Base-by-base conservation (phyloP, 2,329 filamentous ascomycete species). In the Thielaviopsis euricoi region DNA sequence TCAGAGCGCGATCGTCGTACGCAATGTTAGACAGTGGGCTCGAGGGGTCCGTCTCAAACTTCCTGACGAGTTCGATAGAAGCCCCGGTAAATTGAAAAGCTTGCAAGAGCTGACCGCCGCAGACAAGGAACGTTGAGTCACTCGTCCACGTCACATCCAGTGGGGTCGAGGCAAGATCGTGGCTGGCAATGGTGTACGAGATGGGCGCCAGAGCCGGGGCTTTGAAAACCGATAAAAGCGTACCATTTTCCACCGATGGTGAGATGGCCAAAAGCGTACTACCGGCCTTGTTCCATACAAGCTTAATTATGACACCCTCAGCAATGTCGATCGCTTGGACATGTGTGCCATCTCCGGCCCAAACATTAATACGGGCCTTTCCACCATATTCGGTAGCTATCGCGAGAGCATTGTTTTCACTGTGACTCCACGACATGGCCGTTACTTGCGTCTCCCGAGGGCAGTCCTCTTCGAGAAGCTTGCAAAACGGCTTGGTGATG, bases 111-210 rank as follows among this genome's bases (percentile, higher is more conserved):
- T 80, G 75, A 6, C 79, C 80, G 12, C 81, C 80, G 57, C 79
- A 78, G 12, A 84, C 63, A 53, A 83, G 63, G 60, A 85, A 82
- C 25, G 82, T 76, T 12, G 71, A 70, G 56, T 81, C 76, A 63
- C 72, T 77, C 17, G 73, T 81, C 81, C 81, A 85, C 2, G 76
- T 71, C 4, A 75, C 80, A 64, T 85, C 81, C 3, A 83, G 69
- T 1, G 75, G 72, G 48, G 78, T 75, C 5, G 72, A 67, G 19
- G 69, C 69, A 33, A 81, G 69, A 61, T 78, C 74, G 62, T 82
- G 77, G 6, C 72, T 69, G 0, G 71, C 66, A 15, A 83, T 66
- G 23, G 70, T 67, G 62, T 79, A 74, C 5, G 56, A 48, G 15
- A 46, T 48, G 4, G 58, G 52, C 1, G 75, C 75, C 3, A 76